Evolutionary conservation across 176 grass and related monocot species (phyloP).

Genomic region (Raddia guianensis): DNA sequence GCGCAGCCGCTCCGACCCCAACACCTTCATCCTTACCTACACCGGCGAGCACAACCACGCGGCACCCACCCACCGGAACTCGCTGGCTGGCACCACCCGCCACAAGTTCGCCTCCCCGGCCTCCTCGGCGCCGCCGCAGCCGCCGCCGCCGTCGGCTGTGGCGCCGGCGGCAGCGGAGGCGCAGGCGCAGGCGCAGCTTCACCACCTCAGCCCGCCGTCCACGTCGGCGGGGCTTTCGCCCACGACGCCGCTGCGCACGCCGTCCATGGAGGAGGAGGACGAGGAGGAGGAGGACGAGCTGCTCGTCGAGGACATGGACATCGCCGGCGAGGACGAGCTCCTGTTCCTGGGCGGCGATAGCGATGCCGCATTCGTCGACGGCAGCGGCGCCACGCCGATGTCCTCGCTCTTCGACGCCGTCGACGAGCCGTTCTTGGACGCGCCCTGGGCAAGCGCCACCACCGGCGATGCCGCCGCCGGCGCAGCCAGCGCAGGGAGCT

Average conservation of each 20-base stretch:
- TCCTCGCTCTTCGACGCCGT: slow-evolving; percentile 45
- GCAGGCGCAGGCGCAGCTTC: not conserved
- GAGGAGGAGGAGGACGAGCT: slow-evolving; percentile 62
- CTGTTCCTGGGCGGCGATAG: slow-evolving; percentile 56
- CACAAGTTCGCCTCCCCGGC: slow-evolving; percentile 44
- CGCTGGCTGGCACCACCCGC: slow-evolving; percentile 76
- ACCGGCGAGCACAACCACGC: slow-evolving; percentile 89
- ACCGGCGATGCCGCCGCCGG: slow-evolving; percentile 9
- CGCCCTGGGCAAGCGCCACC: slow-evolving; percentile 11
- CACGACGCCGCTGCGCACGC: slow-evolving; percentile 49
- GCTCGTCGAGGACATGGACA: slow-evolving; percentile 75
- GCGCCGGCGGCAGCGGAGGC: not conserved
- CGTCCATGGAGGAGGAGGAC: slow-evolving; percentile 56
- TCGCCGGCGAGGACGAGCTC: slow-evolving; percentile 80
- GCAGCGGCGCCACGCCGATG: not conserved
- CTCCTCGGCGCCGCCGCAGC: not conserved
- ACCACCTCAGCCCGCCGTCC: slow-evolving; percentile 17
- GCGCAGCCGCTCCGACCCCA: slow-evolving; percentile 66
- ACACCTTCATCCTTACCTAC: slow-evolving; percentile 83
- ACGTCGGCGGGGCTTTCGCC: slow-evolving; percentile 48
- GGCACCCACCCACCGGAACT: slow-evolving; percentile 80
- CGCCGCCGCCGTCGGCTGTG: slow-evolving; percentile 29
- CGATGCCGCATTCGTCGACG: slow-evolving; percentile 13
- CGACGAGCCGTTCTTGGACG: slow-evolving; percentile 39
- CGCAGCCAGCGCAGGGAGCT: slow-evolving; percentile 36